Evolutionary conservation across 1,284 basidiomycete genomes (phyloP).

Genomic region (Termitomyces sp.): DNA sequence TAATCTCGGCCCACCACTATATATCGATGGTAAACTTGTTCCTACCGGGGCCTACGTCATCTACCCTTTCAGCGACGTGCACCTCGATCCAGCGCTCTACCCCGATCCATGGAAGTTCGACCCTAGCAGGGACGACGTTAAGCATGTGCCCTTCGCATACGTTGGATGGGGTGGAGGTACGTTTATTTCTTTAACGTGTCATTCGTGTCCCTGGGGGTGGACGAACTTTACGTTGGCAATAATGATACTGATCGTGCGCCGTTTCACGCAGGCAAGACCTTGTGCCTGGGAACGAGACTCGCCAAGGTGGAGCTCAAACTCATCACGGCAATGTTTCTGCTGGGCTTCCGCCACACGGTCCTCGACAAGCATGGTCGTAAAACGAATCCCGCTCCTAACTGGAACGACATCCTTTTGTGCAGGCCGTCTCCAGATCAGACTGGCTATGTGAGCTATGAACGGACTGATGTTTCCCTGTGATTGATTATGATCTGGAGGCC

Average conservation of each 20-base stretch:
- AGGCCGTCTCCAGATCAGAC: conserved; percentile 53
- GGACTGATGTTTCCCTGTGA: conserved; percentile 29
- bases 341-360: conserved; percentile 52
- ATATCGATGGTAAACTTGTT: conserved; percentile 59
- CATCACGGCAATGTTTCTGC: conserved; percentile 55
- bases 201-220: conserved; percentile 1
- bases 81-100: conserved; percentile 64
- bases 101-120: conserved; percentile 71
- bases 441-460: conserved; percentile 49
- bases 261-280: conserved; percentile 49
- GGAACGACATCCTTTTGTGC: conserved; percentile 69
- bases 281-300: conserved; percentile 65
- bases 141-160: conserved; percentile 50
- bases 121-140: conserved; percentile 48
- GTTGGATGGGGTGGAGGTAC: conserved; percentile 75
- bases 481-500: conserved; percentile 19
- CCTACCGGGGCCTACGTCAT: conserved; percentile 68
- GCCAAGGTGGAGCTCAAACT: conserved; percentile 69
- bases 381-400: conserved; percentile 50
- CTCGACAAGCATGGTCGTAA: conserved; percentile 47
- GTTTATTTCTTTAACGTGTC: conserved; percentile 25
- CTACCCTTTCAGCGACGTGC: conserved; percentile 73
- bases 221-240: conserved; percentile 7
- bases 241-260: conserved; percentile 15
- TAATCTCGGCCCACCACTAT: conserved; percentile 62